Base-by-base conservation (phyloP, 257 asterid species). In the Marsdenia floribunda region DNA sequence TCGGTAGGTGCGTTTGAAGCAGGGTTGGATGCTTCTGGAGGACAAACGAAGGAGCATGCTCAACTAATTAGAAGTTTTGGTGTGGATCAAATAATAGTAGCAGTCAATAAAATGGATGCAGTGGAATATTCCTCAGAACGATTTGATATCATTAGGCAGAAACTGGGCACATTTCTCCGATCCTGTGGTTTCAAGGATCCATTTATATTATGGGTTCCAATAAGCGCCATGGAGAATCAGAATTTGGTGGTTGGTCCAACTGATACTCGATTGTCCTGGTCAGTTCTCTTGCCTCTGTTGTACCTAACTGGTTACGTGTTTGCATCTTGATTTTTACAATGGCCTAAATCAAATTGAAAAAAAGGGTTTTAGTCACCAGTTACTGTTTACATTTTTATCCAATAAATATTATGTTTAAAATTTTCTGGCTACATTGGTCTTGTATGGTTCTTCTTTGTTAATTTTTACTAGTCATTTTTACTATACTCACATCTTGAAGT, bases 11-110 rank as follows among this genome's bases (percentile, higher is more conserved):
- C 99, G 40, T 95, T 95, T 83, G 99, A 95, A 88, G 88, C 96
- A 4, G 99, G 98, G 64, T 85, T 95, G 70, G 91, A 90, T 87
- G 89, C 90, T 77, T 71, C 65, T 18, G 88, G 92, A 81, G 99
- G 99, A 65, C 99, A 95, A 83, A 95, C 99, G 3, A 90, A 85
- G 85, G 99, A 95, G 88, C 99, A 95, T 73, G 89, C 91, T 18
- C 98, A 88, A 78, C 88, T 95, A 54, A 86, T 95, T 81, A 87
- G 96, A 85, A 95, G 99, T 82, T 95, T 95, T 80, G 98, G 99
- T 58, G 98, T 90, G 24, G 96, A 95, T 78, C 97, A 92, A 83
- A 78, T 95, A 81, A 85, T 95, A 75, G 89, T 92, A 81, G 90
- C 90, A 38, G 90, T 92, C 75, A 95, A 95, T 87, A 95, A 95